These are phyloP conservation scores for Tuber indicum DNA, from an alignment of 495 filamentous ascomycete genomes.

Conservation along the genomic window DNA sequence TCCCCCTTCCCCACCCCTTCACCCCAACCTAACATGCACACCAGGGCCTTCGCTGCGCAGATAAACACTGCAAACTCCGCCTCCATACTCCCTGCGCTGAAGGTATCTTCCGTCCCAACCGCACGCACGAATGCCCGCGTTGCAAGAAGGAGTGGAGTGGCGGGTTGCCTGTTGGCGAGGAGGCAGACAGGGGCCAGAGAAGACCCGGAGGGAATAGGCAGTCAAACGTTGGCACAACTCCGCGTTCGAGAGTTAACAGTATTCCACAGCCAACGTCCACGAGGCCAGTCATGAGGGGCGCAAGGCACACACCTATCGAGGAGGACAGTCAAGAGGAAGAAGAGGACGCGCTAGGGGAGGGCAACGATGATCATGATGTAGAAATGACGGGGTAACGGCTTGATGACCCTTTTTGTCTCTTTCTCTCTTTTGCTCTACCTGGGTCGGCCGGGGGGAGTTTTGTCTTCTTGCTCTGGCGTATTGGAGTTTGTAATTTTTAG, in stretches of 20 bases:
- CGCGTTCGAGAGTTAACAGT: conserved; percentile 10
- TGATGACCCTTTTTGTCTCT: not conserved
- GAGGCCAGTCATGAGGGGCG: conserved; percentile 47
- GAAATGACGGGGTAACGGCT: not conserved
- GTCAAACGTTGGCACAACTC: conserved; percentile 3
- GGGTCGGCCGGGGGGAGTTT: not conserved
- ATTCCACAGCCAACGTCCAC: conserved; percentile 43
- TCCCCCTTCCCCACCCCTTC: not conserved
- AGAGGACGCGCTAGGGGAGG: conserved; percentile 13
- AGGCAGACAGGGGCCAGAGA: conserved; percentile 47
- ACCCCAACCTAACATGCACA: not conserved
- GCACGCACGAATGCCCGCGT: conserved; percentile 61
- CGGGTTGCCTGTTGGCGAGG: conserved; percentile 71
- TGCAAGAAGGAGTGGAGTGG: conserved; percentile 70
- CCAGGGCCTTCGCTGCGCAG: conserved; percentile 67
- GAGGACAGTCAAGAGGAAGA: conserved; percentile 30
- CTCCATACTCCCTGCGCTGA: conserved; percentile 72
- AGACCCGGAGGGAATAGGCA: conserved; percentile 4
- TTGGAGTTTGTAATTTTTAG: not conserved
- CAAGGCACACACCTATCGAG: conserved; percentile 42
- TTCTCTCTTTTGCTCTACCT: not conserved
- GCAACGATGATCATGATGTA: conserved; percentile 19
- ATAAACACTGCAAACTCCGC: conserved; percentile 59
- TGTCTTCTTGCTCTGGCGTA: not conserved
- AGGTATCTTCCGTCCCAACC: conserved; percentile 62